These are phyloP conservation scores for Raddia guianensis DNA, from an alignment of 176 grass and related monocot genomes.

Conservation along the genomic window DNA sequence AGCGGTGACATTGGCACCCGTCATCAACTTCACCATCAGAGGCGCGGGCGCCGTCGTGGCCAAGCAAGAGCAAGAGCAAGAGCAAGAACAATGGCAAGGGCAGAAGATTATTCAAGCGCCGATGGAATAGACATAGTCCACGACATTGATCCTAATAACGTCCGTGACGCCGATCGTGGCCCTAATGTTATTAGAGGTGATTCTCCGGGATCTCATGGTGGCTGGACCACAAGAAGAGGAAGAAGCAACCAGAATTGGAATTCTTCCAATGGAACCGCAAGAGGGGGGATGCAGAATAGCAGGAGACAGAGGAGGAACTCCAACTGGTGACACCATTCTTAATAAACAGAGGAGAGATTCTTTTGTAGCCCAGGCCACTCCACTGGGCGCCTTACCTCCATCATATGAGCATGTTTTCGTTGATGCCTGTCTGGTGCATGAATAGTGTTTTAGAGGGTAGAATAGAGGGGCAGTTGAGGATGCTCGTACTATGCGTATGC, in stretches of 20 bases:
- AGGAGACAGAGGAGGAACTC: conserved; percentile 22
- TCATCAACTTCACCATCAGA: neutral
- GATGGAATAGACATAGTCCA: neutral
- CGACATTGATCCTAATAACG: too few relatives aligned
- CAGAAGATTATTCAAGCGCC: neutral
- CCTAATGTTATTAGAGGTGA: neutral
- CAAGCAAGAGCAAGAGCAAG: conserved; percentile 11
- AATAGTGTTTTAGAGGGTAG: too few relatives aligned
- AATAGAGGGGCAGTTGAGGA: too few relatives aligned
- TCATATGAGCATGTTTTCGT: conserved; percentile 43
- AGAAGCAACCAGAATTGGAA: conserved; percentile 43
- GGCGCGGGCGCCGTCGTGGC: neutral
- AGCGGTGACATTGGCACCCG: too few relatives aligned
- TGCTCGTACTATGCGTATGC: too few relatives aligned
- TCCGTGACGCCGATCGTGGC: neutral
- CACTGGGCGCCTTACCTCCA: neutral
- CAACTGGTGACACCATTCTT: conserved; percentile 3
- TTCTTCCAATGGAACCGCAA: conserved; percentile 9
- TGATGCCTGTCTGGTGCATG: too few relatives aligned
- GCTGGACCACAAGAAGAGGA: conserved; percentile 46
- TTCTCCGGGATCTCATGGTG: conserved; percentile 22
- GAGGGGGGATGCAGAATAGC: conserved; percentile 34
- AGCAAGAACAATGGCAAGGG: too few relatives aligned
- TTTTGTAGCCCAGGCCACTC: too few relatives aligned
- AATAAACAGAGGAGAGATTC: conserved; percentile 20